Evolutionary conservation across 2,329 filamentous ascomycete genomes (phyloP), one percentile per base, ranked within the genome.

Genomic region (Colletotrichum echinochloae): DNA sequence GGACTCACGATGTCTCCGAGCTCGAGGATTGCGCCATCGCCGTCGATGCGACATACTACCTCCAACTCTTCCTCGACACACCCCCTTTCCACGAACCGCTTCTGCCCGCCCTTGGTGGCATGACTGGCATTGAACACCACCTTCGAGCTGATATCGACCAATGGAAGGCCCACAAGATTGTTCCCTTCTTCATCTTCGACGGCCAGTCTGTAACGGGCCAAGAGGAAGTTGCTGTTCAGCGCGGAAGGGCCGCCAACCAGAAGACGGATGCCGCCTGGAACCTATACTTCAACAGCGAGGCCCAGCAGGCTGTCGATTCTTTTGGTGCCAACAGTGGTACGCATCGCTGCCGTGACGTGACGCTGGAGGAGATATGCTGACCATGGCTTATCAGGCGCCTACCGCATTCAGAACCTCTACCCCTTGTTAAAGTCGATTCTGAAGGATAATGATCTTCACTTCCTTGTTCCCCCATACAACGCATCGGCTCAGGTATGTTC

Each of bases 161-260:
- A 69, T 94, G 96, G 86, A 88, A 89, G 71, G 86, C 87, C 55
- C 84, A 91, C 76, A 88, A 89, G 26, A 91, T 97, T 62, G 89
- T 85, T n/a, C 93, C 93, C 2, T 84, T 97, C 73, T 98, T 99
- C 80, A 87, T 99, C 61, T 99, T 99, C 81, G 93, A 95, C 79
- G 96, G 96, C 44, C 89, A 97, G 76, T 90, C 94, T 48, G 88
- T 94, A 71, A 90, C 90, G 48, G 92, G 92, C 67, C 92, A 93
- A 77, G 91, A 95, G 76, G 90, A 93, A 56, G 86, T 91, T 70
- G 85, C 90, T 30, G 86, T 92, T 65, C 87, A 90, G 74, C 88
- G 89, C 55, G 89, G 89, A 33, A 87, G 87, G 59, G 85, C 86
- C 37, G 92, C 94, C 74, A 90, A 91, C 73, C 81, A 88, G 72